Evolutionary conservation across 2,329 filamentous ascomycete genomes (phyloP).

Genomic region (Incumbomyces lentus): DNA sequence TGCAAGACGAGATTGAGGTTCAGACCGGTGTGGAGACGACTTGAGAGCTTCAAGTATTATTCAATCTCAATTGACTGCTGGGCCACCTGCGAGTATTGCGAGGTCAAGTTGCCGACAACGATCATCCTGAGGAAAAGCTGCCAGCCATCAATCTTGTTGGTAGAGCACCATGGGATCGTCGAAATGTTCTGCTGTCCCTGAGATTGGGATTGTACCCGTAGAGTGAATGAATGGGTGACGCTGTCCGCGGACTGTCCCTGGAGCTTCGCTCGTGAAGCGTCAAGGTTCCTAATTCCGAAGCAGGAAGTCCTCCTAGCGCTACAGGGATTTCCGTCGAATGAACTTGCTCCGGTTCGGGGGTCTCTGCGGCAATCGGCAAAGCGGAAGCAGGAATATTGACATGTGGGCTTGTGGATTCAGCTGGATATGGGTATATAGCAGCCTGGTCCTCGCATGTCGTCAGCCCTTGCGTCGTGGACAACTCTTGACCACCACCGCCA

Average conservation of each 20-base stretch:
- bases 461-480: background rate
- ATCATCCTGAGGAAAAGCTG: background rate
- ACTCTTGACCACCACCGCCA: constrained; percentile 3
- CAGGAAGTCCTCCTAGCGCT: background rate
- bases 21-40: too few species aligned
- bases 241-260: background rate
- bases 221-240: background rate
- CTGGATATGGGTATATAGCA: constrained; percentile 1
- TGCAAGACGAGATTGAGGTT: too few species aligned
- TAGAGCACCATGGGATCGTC: background rate
- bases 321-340: background rate
- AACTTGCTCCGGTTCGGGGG: background rate
- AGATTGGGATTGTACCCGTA: background rate
- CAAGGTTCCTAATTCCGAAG: background rate
- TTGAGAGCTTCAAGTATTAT: background rate
- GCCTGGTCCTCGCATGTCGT: constrained; percentile 5
- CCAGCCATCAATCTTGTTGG: background rate
- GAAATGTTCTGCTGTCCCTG: background rate
- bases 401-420: background rate
- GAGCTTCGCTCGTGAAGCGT: background rate
- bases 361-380: background rate
- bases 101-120: background rate
- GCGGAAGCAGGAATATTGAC: constrained; percentile 1
- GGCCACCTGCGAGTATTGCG: background rate
- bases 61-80: background rate